Evolutionary conservation across 805 yeast species (phyloP).

Genomic region (Wickerhamomyces subpelliculosus): DNA sequence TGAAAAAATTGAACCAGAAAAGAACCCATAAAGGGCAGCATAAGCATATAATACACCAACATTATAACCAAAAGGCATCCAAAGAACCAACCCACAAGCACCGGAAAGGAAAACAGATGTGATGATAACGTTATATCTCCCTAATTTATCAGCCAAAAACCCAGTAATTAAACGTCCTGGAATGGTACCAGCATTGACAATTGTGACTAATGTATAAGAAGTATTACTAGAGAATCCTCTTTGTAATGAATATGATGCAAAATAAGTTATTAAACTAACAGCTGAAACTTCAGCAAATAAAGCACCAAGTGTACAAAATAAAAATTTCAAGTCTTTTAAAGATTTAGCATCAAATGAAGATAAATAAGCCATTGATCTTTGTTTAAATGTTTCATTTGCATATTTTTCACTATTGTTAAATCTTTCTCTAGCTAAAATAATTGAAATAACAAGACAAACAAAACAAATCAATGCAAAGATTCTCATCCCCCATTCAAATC

Average conservation of each 20-base stretch:
- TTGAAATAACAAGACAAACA: constrained; percentile 26
- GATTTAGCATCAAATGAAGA: constrained; percentile 24
- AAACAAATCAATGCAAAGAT: constrained; percentile 39
- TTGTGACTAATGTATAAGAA: constrained; percentile 37
- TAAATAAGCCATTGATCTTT: too few species aligned
- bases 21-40: constrained; percentile 40
- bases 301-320: constrained; percentile 32
- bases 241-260: constrained; percentile 42
- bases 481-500: constrained; percentile 51
- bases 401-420: background rate
- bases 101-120: constrained; percentile 26
- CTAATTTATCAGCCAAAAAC: constrained; percentile 33
- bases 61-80: constrained; percentile 32
- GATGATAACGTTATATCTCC: constrained; percentile 43
- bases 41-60: constrained; percentile 32
- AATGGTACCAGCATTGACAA: constrained; percentile 35
- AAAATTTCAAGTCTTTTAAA: constrained; percentile 36
- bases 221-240: constrained; percentile 33
- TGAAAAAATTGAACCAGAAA: constrained; percentile 45
- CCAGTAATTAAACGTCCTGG: constrained; percentile 35
- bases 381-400: constrained; percentile 1
- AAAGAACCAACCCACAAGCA: constrained; percentile 27
- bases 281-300: constrained; percentile 38
- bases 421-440: constrained; percentile 31
- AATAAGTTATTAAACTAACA: constrained; percentile 37